Conservation (phyloP, 495 filamentous ascomycete genomes). For the Neurospora terricola region DNA sequence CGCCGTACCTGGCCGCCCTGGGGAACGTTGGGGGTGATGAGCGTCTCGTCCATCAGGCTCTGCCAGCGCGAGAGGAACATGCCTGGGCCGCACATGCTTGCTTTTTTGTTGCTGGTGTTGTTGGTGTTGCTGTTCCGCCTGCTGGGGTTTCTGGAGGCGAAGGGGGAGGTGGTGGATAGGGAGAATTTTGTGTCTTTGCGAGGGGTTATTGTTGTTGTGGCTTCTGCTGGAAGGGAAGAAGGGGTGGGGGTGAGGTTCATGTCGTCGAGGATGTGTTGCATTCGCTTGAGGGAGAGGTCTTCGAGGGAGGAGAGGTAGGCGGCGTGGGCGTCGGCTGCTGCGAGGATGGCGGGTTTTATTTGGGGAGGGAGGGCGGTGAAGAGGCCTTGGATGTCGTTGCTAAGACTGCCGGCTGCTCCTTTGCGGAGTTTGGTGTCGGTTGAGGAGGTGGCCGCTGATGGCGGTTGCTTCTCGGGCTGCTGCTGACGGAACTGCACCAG, state of each 20-base stretch:
- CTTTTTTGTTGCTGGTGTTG: slow-evolving; percentile 1
- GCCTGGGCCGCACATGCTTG: slow-evolving; percentile 44
- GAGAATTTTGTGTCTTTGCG: neutral
- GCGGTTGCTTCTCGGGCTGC: neutral
- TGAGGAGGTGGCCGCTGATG: neutral
- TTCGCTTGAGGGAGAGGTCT: slow-evolving; percentile 34
- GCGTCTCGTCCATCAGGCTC: slow-evolving; percentile 46
- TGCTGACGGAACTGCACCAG: slow-evolving; percentile 20
- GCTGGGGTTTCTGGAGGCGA: neutral
- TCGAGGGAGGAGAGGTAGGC: slow-evolving; percentile 42
- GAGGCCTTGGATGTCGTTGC: slow-evolving; percentile 32
- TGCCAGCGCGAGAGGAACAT: slow-evolving; percentile 57
- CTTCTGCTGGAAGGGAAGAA: neutral
- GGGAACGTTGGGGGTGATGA: slow-evolving; percentile 45
- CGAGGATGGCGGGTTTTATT: slow-evolving; percentile 24
- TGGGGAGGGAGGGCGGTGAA: slow-evolving; percentile 32
- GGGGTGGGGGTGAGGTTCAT: neutral
- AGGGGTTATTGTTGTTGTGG: neutral
- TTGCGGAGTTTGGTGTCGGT: neutral
- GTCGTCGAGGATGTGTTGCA: slow-evolving; percentile 35
- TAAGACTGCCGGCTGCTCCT: slow-evolving; percentile 34
- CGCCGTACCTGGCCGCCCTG: slow-evolving; percentile 31
- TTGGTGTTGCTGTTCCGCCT: neutral
- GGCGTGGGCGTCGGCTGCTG: slow-evolving; percentile 41
- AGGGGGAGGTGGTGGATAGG: neutral